Percentiles rank a stretch among this genome's conserved stretches.
These are phyloP conservation scores for Cryphonectria carpinicola DNA, from an alignment of 2,329 filamentous ascomycete genomes.

Conservation along the genomic window DNA sequence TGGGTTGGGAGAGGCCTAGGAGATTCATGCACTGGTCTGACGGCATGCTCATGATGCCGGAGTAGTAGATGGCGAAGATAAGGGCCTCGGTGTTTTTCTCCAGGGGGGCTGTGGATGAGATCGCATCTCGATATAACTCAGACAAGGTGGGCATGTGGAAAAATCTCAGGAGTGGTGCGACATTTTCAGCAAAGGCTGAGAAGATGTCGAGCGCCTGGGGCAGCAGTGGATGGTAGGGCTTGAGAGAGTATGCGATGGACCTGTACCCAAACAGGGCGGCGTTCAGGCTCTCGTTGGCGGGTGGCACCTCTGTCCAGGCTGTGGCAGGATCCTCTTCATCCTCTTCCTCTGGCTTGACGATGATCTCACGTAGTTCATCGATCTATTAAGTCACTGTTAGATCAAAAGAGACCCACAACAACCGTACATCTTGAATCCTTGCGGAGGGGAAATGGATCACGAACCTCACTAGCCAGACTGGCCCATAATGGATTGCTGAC, in stretches of 20 bases:
- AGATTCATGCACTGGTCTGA: conserved; percentile 46
- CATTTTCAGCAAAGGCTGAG: conserved; percentile 35
- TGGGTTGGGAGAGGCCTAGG: conserved; percentile 8
- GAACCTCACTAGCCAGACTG: conserved; percentile 27
- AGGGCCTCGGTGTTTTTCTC: conserved; percentile 32
- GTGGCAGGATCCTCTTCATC: conserved; percentile 14
- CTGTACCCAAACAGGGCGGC: conserved; percentile 35
- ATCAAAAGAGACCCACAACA: neutral
- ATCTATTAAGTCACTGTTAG: conserved; percentile 17
- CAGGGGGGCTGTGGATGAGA: conserved; percentile 29
- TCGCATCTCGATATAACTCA: conserved; percentile 34
- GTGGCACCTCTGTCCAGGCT: neutral
- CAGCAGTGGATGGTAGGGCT: conserved; percentile 32
- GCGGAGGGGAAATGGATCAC: neutral
- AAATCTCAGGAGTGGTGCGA: conserved; percentile 35
- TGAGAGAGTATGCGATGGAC: conserved; percentile 34
- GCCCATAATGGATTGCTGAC: conserved; percentile 30
- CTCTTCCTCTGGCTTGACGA: conserved; percentile 22
- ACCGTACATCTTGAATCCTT: neutral
- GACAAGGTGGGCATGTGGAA: conserved; percentile 38
- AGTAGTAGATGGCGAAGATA: conserved; percentile 59
- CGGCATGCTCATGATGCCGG: conserved; percentile 56
- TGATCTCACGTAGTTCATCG: conserved; percentile 29
- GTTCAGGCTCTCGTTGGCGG: conserved; percentile 25
- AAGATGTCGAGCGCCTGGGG: conserved; percentile 34